These are phyloP conservation scores for Podospora appendiculata DNA, from an alignment of 495 filamentous ascomycete species.

Conservation along the genomic window DNA sequence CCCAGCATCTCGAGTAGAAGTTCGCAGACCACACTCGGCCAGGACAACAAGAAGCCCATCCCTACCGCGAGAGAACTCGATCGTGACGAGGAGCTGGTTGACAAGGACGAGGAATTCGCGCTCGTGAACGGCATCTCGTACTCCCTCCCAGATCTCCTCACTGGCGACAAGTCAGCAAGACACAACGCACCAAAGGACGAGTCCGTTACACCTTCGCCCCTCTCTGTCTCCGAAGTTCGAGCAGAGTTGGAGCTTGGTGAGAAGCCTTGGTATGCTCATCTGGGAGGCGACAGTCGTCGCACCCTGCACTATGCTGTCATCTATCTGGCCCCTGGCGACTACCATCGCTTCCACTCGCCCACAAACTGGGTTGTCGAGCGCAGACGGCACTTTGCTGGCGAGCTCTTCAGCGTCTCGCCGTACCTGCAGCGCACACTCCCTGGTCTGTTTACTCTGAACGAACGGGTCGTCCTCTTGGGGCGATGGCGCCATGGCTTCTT, in stretches of 20 bases:
- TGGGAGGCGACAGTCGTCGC: constrained; percentile 46
- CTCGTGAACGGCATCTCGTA: constrained; percentile 95
- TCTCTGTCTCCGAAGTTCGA: constrained; percentile 71
- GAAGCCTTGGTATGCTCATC: constrained; percentile 68
- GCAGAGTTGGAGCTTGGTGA: constrained; percentile 74
- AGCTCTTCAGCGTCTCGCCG: constrained; percentile 89
- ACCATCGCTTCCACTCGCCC: constrained; percentile 96
- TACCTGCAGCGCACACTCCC: constrained; percentile 89
- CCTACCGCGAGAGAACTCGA: constrained; percentile 9
- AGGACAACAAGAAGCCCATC: constrained; percentile 6
- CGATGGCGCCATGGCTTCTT: constrained; percentile 98
- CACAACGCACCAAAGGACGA: constrained; percentile 33
- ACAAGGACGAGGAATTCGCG: constrained; percentile 84
- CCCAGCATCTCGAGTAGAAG: constrained; percentile 28
- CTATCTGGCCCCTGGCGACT: constrained; percentile 97
- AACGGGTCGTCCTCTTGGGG: constrained; percentile 87
- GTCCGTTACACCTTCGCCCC: constrained; percentile 47
- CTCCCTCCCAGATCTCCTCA: constrained; percentile 81
- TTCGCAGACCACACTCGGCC: constrained; percentile 1
- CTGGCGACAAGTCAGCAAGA: constrained; percentile 47
- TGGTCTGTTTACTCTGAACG: constrained; percentile 91
- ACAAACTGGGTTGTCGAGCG: constrained; percentile 88
- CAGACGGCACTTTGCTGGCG: constrained; percentile 91
- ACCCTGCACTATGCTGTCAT: constrained; percentile 91
- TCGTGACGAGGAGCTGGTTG: constrained; percentile 56